Conservation (phyloP, 305 asterid species). For the Fraxinus xanthoxyloides region DNA sequence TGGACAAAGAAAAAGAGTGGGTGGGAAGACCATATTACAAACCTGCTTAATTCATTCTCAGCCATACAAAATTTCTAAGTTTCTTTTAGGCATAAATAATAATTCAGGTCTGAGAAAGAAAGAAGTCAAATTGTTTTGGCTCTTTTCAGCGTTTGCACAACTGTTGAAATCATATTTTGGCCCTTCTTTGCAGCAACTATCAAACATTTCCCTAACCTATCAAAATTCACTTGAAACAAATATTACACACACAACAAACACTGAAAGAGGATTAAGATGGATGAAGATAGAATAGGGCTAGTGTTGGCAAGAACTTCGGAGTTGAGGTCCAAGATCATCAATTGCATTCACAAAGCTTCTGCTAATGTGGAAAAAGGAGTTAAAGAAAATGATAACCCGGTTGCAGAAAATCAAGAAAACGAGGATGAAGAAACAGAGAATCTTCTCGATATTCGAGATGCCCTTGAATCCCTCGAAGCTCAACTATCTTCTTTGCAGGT, state of each 20-base stretch:
- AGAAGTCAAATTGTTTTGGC: background rate
- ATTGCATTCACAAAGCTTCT: conserved; percentile 51
- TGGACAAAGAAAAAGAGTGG: background rate
- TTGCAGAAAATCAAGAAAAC: conserved; percentile 34
- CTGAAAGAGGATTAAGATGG: conserved; percentile 38
- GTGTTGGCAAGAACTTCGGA: conserved; percentile 73
- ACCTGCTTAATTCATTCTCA: conserved; percentile 14
- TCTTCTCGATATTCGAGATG: conserved; percentile 69
- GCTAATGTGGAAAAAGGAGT: conserved; percentile 21
- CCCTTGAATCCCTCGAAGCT: conserved; percentile 80
- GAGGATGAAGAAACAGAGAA: conserved; percentile 57
- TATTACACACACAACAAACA: background rate
- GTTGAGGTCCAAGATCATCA: conserved; percentile 65
- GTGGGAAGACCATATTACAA: background rate
- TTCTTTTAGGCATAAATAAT: background rate
- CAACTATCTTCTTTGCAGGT: conserved; percentile 93
- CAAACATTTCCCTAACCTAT: background rate
- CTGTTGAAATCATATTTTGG: background rate
- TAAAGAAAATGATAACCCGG: conserved; percentile 26
- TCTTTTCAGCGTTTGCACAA: background rate
- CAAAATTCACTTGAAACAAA: background rate
- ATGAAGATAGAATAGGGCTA: conserved; percentile 71
- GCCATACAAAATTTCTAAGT: conserved; percentile 6
- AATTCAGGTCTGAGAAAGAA: background rate
- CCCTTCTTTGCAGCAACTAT: background rate